A percentile compares a stretch with the other conserved stretches of the same genome.
phyloP scores from a whole-genome alignment of 371 early-diverging fungal species.

The Apophysomyces variabilis region DNA sequence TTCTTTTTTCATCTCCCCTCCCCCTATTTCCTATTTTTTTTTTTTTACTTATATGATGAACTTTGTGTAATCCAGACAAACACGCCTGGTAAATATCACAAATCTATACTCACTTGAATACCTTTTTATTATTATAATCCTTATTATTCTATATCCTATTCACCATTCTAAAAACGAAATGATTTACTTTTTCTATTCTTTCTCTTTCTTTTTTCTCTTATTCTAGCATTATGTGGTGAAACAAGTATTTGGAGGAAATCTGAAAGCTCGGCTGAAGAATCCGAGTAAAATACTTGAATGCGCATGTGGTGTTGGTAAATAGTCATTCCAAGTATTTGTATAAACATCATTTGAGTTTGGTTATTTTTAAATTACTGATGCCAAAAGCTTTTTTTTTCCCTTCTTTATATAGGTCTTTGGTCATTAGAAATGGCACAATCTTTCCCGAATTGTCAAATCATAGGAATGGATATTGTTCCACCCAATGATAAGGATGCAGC shows the following conservation, averaged over 20 bases:
- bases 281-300: constrained; percentile 29
- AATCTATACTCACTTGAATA: too few relatives aligned
- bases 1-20: too few relatives aligned
- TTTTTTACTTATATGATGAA: neutral
- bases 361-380: too few relatives aligned
- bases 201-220: too few relatives aligned
- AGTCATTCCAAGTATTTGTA: neutral
- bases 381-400: neutral
- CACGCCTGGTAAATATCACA: neutral
- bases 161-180: too few relatives aligned
- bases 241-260: constrained; percentile 33
- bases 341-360: too few relatives aligned
- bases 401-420: constrained; percentile 27
- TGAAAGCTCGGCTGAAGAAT: constrained; percentile 20
- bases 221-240: constrained; percentile 40
- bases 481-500: neutral
- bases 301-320: constrained; percentile 38
- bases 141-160: neutral
- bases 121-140: too few relatives aligned
- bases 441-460: constrained; percentile 36
- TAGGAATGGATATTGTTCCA: constrained; percentile 33
- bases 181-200: too few relatives aligned
- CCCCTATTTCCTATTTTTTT: neutral
- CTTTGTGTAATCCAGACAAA: neutral
- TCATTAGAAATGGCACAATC: constrained; percentile 26